Base-by-base conservation (phyloP, 2,329 filamentous ascomycete genomes). In the Cladosporium austrohemisphaericum region DNA sequence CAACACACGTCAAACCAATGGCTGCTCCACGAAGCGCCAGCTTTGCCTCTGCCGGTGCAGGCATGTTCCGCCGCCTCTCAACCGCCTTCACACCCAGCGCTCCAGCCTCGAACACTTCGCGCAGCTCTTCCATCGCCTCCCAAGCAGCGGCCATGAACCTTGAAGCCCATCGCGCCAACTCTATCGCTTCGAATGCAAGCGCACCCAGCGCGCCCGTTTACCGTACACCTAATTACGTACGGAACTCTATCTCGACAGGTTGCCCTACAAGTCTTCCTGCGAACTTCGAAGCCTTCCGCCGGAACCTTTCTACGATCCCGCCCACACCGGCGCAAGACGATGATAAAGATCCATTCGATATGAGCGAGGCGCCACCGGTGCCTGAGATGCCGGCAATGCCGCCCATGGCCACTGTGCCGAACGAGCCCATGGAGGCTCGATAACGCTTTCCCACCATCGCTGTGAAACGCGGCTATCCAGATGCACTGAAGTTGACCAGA, bases 221-320 rank as follows among this genome's bases (percentile, higher is more conserved):
- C 40, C 57, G 57, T 13, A 63, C 58, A 2, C 62, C 55, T 53
- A 68, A 60, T 48, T 69, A 59, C 57, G 63, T 70, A 13, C 64
- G 67, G 4, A 67, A 66, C 23, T 61, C 62, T 3, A 64, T 68
- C 35, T 59, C 64, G 2, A 59, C 61, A 26, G 65, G 69, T 5
- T 71, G 64, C 51, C 69, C 70, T 1, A 72, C 66, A 1, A 65
- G 60, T 33, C 65, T 72, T 61, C 62, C 69, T 2, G 62, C 61
- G 38, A 47, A 38, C 11, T 37, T 47, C 18, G 44, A 47, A 14
- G 25, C 25, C n/a, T 41, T 41, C 23, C 60, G 57, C 7, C 68
- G 67, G 2, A 57, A 64, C 26, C 52, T 73, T 38, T 60, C 61
- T 8, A 65, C 66, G 0, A 71, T 73, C 23, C 69, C 69, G n/a